Percentiles rank a stretch among this genome's conserved stretches.
Evolutionary conservation across 805 yeast species (phyloP).

Genomic region (Osmozyma mogii): DNA sequence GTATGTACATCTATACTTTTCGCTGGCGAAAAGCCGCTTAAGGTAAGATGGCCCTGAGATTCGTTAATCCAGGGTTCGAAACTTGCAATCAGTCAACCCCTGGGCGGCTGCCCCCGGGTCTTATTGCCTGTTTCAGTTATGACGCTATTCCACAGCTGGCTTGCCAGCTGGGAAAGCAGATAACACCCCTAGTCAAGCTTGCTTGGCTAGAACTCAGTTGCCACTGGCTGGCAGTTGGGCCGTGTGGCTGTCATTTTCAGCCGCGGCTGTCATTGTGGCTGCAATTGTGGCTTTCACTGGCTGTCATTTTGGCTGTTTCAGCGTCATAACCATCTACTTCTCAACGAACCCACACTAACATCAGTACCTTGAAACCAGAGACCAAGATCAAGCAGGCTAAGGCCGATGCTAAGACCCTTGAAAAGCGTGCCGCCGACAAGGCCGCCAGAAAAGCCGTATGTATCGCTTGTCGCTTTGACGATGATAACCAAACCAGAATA

Average conservation of each 20-base stretch:
- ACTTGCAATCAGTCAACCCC: constrained; percentile 7
- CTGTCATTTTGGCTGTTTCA: too few relatives aligned
- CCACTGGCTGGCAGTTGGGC: too few relatives aligned
- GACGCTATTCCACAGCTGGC: constrained; percentile 12
- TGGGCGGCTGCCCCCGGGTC: constrained; percentile 3
- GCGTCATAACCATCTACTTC: too few relatives aligned
- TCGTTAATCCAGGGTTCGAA: constrained; percentile 5
- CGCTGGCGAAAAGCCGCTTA: constrained; percentile 7
- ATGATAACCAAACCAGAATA: constrained; percentile 41
- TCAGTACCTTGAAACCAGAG: constrained; percentile 65
- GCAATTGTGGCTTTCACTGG: too few relatives aligned
- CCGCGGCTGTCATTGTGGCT: too few relatives aligned
- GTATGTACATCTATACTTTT: constrained; percentile 20
- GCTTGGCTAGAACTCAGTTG: too few relatives aligned
- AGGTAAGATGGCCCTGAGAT: constrained; percentile 12
- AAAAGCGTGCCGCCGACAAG: constrained; percentile 74
- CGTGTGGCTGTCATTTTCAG: too few relatives aligned
- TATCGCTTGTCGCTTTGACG: constrained; percentile 39
- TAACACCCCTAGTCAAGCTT: constrained; percentile 11
- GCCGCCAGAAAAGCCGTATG: constrained; percentile 76
- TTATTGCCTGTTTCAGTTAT: constrained; percentile 13
- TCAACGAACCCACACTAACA: constrained; percentile 3
- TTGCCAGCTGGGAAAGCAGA: constrained; percentile 11
- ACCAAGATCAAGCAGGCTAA: constrained; percentile 76
- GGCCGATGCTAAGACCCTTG: constrained; percentile 70